Evolutionary conservation across 139 green algal genomes (phyloP), one percentile per base, ranked within the genome.

Genomic region (Coccomyxa sp.): DNA sequence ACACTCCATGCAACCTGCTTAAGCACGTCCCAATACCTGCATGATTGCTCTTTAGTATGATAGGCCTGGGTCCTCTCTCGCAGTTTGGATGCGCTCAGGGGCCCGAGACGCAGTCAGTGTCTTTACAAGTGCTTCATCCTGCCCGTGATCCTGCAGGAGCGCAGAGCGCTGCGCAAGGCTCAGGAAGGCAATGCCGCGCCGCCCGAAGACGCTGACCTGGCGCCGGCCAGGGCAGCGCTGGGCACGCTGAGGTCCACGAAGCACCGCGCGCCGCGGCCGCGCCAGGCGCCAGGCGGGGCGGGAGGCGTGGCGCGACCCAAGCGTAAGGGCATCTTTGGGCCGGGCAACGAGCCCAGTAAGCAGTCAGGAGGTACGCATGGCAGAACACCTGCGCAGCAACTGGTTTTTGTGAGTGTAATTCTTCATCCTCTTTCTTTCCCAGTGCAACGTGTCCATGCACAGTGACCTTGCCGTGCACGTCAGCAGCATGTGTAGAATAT

Each of bases 101-200:
- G n/a, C n/a, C n/a, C n/a, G n/a, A n/a, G n/a, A n/a, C n/a, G n/a
- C n/a, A n/a, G n/a, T n/a, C n/a, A n/a, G n/a, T n/a, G n/a, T n/a
- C n/a, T n/a, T n/a, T n/a, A n/a, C n/a, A n/a, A n/a, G n/a, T n/a
- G n/a, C n/a, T n/a, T n/a, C n/a, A n/a, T n/a, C n/a, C n/a, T n/a
- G n/a, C n/a, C n/a, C n/a, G n/a, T n/a, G n/a, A n/a, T n/a, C n/a
- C 29, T 76, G 22, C 89, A 94, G 90, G 90, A 87, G 0, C 83
- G 85, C 39, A 90, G 93, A 68, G 88, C 91, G 29, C 85, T 94
- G 84, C 89, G 90, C 7, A 84, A 87, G 35, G 87, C 90, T 18
- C 78, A 88, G 69, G 90, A 91, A 36, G 81, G 89, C 44, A 76
- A 70, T 0, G 68, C 40, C 0, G 71, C 75, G 16, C 27, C 55